Evolutionary conservation across 2,329 filamentous ascomycete genomes (phyloP).

Genomic region (Aspergillus fumigatiaffinis): DNA sequence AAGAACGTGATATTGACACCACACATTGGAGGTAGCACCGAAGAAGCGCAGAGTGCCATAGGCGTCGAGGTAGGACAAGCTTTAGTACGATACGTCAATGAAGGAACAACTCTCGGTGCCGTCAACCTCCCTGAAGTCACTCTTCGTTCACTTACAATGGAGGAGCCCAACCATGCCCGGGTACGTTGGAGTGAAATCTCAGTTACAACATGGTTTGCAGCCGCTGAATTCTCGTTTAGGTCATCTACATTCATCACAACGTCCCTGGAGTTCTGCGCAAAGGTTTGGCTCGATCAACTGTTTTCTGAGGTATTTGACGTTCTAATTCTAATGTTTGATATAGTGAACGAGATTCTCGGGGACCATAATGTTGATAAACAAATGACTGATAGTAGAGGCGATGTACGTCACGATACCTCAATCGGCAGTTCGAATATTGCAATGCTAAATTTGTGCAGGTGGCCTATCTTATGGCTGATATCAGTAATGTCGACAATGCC

Average conservation of each 20-base stretch:
- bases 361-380: slow-evolving; percentile 99
- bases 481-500: slow-evolving; percentile 74
- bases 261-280: slow-evolving; percentile 89
- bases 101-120: slow-evolving; percentile 82
- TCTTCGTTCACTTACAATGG: slow-evolving; percentile 81
- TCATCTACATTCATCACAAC: slow-evolving; percentile 97
- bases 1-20: slow-evolving; percentile 94
- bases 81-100: slow-evolving; percentile 91
- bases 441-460: slow-evolving; percentile 47
- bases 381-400: slow-evolving; percentile 91
- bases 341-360: slow-evolving; percentile 89
- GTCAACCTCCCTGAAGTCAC: slow-evolving; percentile 97
- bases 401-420: slow-evolving; percentile 51
- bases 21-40: slow-evolving; percentile 95
- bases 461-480: slow-evolving; percentile 96
- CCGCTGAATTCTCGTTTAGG: slow-evolving; percentile 36
- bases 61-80: slow-evolving; percentile 88
- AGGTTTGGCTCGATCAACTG: slow-evolving; percentile 44
- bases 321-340: slow-evolving; percentile 18
- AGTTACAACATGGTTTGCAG: background rate
- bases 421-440: background rate
- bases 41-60: slow-evolving; percentile 95
- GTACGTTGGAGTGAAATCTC: slow-evolving; percentile 42
- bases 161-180: slow-evolving; percentile 84
- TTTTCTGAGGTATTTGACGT: background rate